phyloP scores from a whole-genome alignment of 2,329 filamentous ascomycete species.

The Aspergillus aculeatinus region DNA sequence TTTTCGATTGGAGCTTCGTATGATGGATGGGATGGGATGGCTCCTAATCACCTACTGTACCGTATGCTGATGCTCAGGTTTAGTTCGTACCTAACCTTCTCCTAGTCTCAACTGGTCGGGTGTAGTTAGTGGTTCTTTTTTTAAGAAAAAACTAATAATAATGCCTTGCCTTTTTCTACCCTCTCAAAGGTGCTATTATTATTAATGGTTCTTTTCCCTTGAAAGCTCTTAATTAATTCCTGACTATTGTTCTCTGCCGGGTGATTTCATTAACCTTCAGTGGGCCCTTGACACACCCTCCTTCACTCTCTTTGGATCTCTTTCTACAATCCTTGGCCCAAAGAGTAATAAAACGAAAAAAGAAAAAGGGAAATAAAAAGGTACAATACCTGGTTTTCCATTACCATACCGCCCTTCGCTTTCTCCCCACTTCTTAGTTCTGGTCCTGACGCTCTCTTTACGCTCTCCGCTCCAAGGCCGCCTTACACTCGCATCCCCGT shows the following conservation, averaged over 20 bases:
- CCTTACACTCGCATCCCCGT: constrained; percentile 22
- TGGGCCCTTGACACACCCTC: constrained; percentile 4
- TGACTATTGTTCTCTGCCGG: constrained; percentile 7
- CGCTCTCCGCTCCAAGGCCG: constrained; percentile 22
- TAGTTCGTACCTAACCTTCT: not conserved
- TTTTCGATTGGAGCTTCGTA: constrained; percentile 2
- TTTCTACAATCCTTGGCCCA: not conserved
- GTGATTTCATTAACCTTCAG: constrained; percentile 6
- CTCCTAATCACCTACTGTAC: not conserved
- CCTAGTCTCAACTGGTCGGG: not conserved
- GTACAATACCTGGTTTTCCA: constrained; percentile 10
- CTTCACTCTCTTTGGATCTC: not conserved
- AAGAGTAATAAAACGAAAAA: constrained; percentile 3
- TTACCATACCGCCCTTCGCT: not conserved
- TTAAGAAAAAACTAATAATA: too few species aligned
- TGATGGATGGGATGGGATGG: constrained; percentile 3
- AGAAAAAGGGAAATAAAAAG: constrained; percentile 9
- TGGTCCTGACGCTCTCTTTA: constrained; percentile 11
- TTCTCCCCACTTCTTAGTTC: constrained; percentile 16
- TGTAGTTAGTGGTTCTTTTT: constrained; percentile 3
- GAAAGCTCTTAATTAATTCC: not conserved
- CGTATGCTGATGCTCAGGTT: not conserved
- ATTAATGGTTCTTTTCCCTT: not conserved
- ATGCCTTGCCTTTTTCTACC: not conserved
- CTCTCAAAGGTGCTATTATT: constrained; percentile 1